Evolutionary conservation across 2,329 filamentous ascomycete genomes (phyloP).

Genomic region (Aspergillus oerlinghausenensis): DNA sequence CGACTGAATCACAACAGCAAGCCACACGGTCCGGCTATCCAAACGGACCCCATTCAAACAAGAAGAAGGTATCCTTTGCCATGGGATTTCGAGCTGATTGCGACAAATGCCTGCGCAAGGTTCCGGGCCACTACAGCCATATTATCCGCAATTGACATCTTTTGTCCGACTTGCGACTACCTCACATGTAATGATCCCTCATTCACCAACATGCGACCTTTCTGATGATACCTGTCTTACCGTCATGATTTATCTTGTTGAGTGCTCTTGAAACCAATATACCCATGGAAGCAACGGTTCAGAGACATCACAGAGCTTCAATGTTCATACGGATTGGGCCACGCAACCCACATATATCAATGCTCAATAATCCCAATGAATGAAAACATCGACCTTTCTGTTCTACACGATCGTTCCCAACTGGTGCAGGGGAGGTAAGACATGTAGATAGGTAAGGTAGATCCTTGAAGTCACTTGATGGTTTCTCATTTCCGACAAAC

Average conservation of each 20-base stretch:
- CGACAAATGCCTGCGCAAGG: conserved; percentile 69
- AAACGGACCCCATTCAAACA: conserved; percentile 1
- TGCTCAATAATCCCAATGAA: not conserved
- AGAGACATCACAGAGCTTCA: not conserved
- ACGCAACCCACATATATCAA: not conserved
- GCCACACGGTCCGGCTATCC: not conserved
- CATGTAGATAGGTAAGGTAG: not conserved
- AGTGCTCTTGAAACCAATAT: not conserved
- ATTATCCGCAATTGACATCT: conserved; percentile 50
- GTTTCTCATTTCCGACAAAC: conserved; percentile 9
- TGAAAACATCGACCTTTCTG: not conserved
- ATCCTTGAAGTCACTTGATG: not conserved
- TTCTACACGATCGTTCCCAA: not conserved
- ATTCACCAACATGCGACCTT: not conserved
- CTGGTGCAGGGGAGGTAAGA: not conserved
- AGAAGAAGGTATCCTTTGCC: conserved; percentile 61
- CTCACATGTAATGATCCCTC: not conserved
- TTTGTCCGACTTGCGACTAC: not conserved
- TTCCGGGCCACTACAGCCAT: conserved; percentile 77
- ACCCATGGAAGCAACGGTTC: not conserved
- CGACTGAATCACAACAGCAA: not conserved
- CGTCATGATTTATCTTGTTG: not conserved
- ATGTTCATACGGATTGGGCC: not conserved
- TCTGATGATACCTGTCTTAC: conserved; percentile 3
- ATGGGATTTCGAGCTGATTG: conserved; percentile 76